A percentile compares a stretch with the other conserved stretches of the same genome.
Evolutionary conservation across 2,329 filamentous ascomycete species (phyloP).

Genomic region (Clonostachys rhizophaga): DNA sequence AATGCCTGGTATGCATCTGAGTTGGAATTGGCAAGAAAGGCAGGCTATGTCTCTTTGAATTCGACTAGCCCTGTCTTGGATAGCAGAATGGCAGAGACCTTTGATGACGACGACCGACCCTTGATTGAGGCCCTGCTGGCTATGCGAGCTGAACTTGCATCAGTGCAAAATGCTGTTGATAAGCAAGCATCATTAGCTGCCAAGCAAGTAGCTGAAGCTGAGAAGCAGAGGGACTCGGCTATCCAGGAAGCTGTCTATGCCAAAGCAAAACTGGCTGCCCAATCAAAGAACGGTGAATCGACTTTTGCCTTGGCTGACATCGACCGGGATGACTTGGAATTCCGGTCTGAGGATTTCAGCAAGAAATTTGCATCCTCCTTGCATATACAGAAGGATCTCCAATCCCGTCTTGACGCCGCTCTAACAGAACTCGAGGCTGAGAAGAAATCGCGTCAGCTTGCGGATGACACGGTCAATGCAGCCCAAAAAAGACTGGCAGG

Average conservation of each 20-base stretch:
- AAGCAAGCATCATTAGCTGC: slow-evolving; percentile 82
- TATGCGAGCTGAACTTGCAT: slow-evolving; percentile 85
- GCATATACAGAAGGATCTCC: slow-evolving; percentile 75
- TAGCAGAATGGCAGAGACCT: slow-evolving; percentile 68
- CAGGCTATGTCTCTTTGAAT: slow-evolving; percentile 74
- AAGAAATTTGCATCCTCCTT: slow-evolving; percentile 80
- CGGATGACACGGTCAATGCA: slow-evolving; percentile 81
- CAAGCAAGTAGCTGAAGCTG: slow-evolving; percentile 86
- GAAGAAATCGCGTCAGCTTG: slow-evolving; percentile 72
- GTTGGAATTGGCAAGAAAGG: slow-evolving; percentile 83
- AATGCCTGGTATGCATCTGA: slow-evolving; percentile 98
- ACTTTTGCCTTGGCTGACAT: slow-evolving; percentile 15
- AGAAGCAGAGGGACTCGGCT: slow-evolving; percentile 91
- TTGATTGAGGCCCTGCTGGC: slow-evolving; percentile 87
- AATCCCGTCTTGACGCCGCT: slow-evolving; percentile 66
- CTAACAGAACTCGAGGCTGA: slow-evolving; percentile 74
- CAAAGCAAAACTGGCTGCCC: slow-evolving; percentile 86
- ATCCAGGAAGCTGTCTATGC: slow-evolving; percentile 93
- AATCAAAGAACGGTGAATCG: slow-evolving; percentile 49
- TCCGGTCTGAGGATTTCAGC: slow-evolving; percentile 63
- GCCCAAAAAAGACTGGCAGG: slow-evolving; percentile 80
- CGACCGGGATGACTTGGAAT: slow-evolving; percentile 54
- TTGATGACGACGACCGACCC: slow-evolving; percentile 88
- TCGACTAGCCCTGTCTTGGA: slow-evolving; percentile 72
- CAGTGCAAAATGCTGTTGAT: slow-evolving; percentile 86